These are phyloP conservation scores for Xerocomellus dryophilus DNA, from an alignment of 768 basidiomycete species.

Conservation along the genomic window DNA sequence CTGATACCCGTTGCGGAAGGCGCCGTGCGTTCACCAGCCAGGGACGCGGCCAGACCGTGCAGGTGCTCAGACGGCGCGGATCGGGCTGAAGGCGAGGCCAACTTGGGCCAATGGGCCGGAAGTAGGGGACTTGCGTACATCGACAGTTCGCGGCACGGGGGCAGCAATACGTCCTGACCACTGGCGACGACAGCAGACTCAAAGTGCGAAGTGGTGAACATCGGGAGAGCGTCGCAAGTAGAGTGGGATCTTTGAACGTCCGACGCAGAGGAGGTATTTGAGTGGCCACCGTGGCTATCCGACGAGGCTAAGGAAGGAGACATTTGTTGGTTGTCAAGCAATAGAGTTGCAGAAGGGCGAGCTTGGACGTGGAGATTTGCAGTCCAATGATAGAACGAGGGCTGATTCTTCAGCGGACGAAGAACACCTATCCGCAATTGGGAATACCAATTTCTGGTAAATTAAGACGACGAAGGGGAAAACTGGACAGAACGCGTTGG, in stretches of 20 bases:
- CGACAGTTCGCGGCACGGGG: slow-evolving; percentile 8
- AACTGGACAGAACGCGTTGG: slow-evolving; percentile 4
- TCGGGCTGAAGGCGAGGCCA: background rate
- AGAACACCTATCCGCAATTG: slow-evolving; percentile 14
- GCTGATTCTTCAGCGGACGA: slow-evolving; percentile 18
- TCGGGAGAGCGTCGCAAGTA: slow-evolving; percentile 13
- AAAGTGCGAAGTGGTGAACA: slow-evolving; percentile 14
- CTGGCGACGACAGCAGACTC: background rate
- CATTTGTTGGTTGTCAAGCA: slow-evolving; percentile 35
- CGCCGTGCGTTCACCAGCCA: slow-evolving; percentile 1
- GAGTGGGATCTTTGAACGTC: background rate
- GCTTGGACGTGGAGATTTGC: slow-evolving; percentile 29
- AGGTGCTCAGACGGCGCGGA: slow-evolving; percentile 4
- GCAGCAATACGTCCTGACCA: slow-evolving; percentile 4
- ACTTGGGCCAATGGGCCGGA: slow-evolving; percentile 5
- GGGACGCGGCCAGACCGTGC: background rate
- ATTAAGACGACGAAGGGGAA: background rate
- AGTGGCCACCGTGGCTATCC: slow-evolving; percentile 7
- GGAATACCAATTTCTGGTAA: slow-evolving; percentile 18
- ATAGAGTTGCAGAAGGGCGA: slow-evolving; percentile 21
- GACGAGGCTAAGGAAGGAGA: slow-evolving; percentile 26
- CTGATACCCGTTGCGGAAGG: background rate
- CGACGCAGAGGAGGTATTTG: slow-evolving; percentile 26
- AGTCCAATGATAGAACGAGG: slow-evolving; percentile 21
- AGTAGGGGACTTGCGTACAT: background rate